A percentile compares a stretch with the other conserved stretches of the same genome.
phyloP scores from a whole-genome alignment of 768 basidiomycete genomes.

The Mrakia blollopis region DNA sequence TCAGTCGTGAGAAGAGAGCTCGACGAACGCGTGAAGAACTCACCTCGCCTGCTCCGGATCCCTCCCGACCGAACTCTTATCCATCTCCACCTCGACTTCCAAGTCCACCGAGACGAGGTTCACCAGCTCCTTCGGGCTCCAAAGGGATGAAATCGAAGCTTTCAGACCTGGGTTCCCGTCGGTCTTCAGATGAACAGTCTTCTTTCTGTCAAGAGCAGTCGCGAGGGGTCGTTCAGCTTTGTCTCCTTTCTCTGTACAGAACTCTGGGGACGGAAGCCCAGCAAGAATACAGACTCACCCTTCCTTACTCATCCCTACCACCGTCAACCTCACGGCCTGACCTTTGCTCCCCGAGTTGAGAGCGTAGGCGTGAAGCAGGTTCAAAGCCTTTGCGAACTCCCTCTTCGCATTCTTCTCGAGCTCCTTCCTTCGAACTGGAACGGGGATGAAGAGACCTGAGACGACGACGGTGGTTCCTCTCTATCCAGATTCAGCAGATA shows the following conservation, averaged over 20 bases:
- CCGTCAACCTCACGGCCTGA: slow-evolving; percentile 65
- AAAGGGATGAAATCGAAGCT: slow-evolving; percentile 65
- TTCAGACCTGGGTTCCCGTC: slow-evolving; percentile 60
- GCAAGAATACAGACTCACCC: slow-evolving; percentile 70
- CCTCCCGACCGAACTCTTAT: slow-evolving; percentile 51
- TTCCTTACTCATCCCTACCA: slow-evolving; percentile 58
- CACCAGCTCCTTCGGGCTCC: slow-evolving; percentile 76
- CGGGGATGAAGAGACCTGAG: slow-evolving; percentile 64
- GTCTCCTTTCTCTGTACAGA: neutral
- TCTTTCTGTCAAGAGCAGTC: slow-evolving; percentile 40
- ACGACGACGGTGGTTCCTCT: slow-evolving; percentile 78
- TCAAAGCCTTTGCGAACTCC: slow-evolving; percentile 80
- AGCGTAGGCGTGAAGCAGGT: slow-evolving; percentile 79
- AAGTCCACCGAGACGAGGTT: slow-evolving; percentile 70
- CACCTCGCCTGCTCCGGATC: slow-evolving; percentile 46
- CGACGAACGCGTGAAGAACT: slow-evolving; percentile 3
- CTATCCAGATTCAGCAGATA: slow-evolving; percentile 46
- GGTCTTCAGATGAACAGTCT: slow-evolving; percentile 63
- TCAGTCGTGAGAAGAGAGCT: neutral
- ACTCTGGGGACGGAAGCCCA: too few species aligned
- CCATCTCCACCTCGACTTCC: slow-evolving; percentile 60
- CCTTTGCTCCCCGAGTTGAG: slow-evolving; percentile 53
- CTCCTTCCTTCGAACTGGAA: slow-evolving; percentile 89
- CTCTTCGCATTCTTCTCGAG: slow-evolving; percentile 81
- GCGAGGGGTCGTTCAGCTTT: neutral